These are phyloP conservation scores for Penicillium cosmopolitanum DNA, from an alignment of 495 filamentous ascomycete species.

Conservation along the genomic window DNA sequence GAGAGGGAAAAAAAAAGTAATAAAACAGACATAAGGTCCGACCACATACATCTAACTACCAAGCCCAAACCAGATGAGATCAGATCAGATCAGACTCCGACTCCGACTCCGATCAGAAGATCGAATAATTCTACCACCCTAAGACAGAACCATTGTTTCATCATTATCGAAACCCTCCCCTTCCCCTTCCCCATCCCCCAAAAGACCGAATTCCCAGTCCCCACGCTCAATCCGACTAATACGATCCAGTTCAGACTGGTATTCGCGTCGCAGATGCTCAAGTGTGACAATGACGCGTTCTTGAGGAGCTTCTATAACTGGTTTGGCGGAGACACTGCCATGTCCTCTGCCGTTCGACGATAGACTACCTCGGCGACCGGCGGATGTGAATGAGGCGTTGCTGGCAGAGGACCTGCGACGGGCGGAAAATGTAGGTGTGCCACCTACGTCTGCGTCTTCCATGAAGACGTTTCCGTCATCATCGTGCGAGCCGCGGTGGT, in stretches of 20 bases:
- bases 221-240: slow-evolving; percentile 64
- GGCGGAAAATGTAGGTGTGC: slow-evolving; percentile 16
- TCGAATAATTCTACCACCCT: slow-evolving; percentile 16
- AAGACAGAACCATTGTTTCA: slow-evolving; percentile 48
- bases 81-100: too few relatives aligned
- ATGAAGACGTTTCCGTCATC: slow-evolving; percentile 48
- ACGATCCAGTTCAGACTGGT: slow-evolving; percentile 84
- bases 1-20: background rate
- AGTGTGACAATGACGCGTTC: slow-evolving; percentile 70
- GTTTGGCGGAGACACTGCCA: slow-evolving; percentile 21
- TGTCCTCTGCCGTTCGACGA: slow-evolving; percentile 30
- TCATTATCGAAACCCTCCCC: slow-evolving; percentile 38
- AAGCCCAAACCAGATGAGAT: background rate
- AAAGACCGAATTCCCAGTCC: slow-evolving; percentile 61
- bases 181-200: slow-evolving; percentile 38
- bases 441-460: slow-evolving; percentile 35
- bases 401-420: slow-evolving; percentile 21
- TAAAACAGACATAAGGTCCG: background rate
- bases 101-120: slow-evolving; percentile 4
- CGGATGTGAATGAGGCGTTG: slow-evolving; percentile 17
- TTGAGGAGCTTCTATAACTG: slow-evolving; percentile 24
- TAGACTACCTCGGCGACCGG: slow-evolving; percentile 30
- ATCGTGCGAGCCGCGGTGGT: slow-evolving; percentile 36
- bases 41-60: background rate
- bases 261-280: slow-evolving; percentile 80